Evolutionary conservation across 371 early-diverging fungal species (phyloP).

Genomic region (Blakeslea trispora): DNA sequence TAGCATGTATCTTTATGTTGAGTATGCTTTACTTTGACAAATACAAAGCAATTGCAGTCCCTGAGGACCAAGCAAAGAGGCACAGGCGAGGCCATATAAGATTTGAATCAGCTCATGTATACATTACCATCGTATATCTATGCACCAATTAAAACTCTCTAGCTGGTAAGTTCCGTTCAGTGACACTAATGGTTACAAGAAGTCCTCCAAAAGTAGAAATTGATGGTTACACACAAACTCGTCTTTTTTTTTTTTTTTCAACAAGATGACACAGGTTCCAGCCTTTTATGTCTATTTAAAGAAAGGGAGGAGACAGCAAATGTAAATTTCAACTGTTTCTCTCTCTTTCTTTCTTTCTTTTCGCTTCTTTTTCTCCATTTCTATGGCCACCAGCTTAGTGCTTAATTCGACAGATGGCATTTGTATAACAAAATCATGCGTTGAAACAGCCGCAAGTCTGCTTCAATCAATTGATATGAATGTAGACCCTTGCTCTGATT

Average conservation of each 20-base stretch:
- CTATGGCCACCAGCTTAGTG: constrained; percentile 1
- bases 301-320: not conserved
- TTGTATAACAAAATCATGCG: constrained; percentile 46
- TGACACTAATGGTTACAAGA: not conserved
- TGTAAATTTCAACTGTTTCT: not conserved
- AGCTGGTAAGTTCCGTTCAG: not conserved
- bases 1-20: too few species aligned
- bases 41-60: too few species aligned
- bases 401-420: constrained; percentile 8
- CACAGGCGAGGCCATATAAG: too few species aligned
- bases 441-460: constrained; percentile 44
- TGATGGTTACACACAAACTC: not conserved
- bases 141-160: too few species aligned
- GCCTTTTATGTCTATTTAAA: constrained; percentile 9
- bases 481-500: constrained; percentile 48
- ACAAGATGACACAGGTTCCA: constrained; percentile 16
- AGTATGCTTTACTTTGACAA: too few species aligned
- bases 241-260: not conserved
- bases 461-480: constrained; percentile 25
- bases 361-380: constrained; percentile 1
- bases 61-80: too few species aligned
- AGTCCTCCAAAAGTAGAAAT: not conserved
- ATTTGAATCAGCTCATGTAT: too few species aligned
- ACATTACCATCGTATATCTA: too few species aligned
- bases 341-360: not conserved